A percentile compares a stretch with the other conserved stretches of the same genome.
Evolutionary conservation across 2,329 filamentous ascomycete genomes (phyloP).

Genomic region (Coniochaeta prunicola): DNA sequence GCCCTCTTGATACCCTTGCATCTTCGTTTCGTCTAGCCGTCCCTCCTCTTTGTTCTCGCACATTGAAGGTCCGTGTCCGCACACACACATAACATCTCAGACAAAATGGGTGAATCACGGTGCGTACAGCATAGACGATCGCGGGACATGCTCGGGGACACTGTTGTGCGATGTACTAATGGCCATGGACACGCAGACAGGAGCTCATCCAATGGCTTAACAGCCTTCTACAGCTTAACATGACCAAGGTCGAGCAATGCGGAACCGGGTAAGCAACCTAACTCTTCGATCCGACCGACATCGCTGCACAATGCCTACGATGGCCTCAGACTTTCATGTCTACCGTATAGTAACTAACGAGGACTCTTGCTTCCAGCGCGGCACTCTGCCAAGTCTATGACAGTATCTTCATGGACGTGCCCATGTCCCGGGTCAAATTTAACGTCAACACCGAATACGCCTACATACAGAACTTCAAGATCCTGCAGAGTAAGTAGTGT

Average conservation of each 20-base stretch:
- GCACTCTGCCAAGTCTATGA: constrained; percentile 97
- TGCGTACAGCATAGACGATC: constrained; percentile 19
- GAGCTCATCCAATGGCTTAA: constrained; percentile 96
- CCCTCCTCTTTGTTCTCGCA: not conserved
- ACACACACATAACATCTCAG: constrained; percentile 13
- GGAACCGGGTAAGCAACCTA: constrained; percentile 73
- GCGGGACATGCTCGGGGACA: constrained; percentile 4
- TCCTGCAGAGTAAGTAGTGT: constrained; percentile 72
- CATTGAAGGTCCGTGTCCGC: constrained; percentile 3
- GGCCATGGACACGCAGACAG: constrained; percentile 55
- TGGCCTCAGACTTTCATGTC: not conserved
- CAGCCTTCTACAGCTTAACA: constrained; percentile 93
- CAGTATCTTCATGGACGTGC: constrained; percentile 92
- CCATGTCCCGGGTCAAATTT: constrained; percentile 96
- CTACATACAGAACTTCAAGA: constrained; percentile 97
- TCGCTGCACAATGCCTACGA: constrained; percentile 5
- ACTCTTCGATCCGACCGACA: constrained; percentile 26
- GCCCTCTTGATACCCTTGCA: not conserved
- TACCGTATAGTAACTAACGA: constrained; percentile 9
- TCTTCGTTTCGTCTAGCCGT: not conserved
- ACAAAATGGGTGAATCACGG: constrained; percentile 42
- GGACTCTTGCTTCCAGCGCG: constrained; percentile 51
- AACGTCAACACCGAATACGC: constrained; percentile 96
- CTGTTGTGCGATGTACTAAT: constrained; percentile 8
- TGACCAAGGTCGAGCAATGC: constrained; percentile 98